Base-by-base conservation (phyloP, 2,329 filamentous ascomycete genomes). In the Aspergillus piperis region DNA sequence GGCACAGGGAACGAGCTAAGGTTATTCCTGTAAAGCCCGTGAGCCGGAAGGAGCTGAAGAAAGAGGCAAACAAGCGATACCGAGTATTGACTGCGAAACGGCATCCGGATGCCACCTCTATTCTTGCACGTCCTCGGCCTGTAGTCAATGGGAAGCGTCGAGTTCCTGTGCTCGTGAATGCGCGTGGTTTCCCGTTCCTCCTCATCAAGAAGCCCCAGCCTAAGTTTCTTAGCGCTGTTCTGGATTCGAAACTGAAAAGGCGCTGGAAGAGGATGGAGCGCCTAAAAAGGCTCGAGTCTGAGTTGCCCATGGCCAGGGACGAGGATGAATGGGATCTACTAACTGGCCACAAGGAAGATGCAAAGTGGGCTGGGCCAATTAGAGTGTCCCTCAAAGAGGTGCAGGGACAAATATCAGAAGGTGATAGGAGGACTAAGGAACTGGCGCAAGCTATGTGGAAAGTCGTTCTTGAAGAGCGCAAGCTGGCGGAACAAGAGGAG, bases 121-220 rank as follows among this genome's bases (percentile, higher is more conserved):
- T 79, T 5, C 60, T 78, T 19, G 67, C 66, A n/a, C 75, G 77
- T 17, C 77, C 77, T 41, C 66, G 63, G 30, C 64, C 67, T 8
- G 56, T 69, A 8, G 68, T 78, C 6, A 70, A 64, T 53, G 77
- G 77, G n/a, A 71, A 68, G 51, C 75, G 79, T 17, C 72, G 68
- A 53, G 67, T 80, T 7, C 79, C 79, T 23, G 68, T 73, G 6
- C 68, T 80, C 11, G 76, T 79, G 41, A 76, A 72, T 64, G 77
- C 78, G 11, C 73, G 76, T 7, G 77, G 77, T 13, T 58, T 80
- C 10, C 78, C 78, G 2, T 75, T 80, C 47, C 65, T 81, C 50
- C 75, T 77, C 52, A 78, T 79, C 54, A 78, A 78, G 54, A 80
- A 80, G 51, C 78, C 78, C 1, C 76, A 79, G 54, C 77, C 78